Evolutionary conservation across 345 rosid species (phyloP), one percentile per base, ranked within the genome.

Genomic region (Mallotus nudiflorus): DNA sequence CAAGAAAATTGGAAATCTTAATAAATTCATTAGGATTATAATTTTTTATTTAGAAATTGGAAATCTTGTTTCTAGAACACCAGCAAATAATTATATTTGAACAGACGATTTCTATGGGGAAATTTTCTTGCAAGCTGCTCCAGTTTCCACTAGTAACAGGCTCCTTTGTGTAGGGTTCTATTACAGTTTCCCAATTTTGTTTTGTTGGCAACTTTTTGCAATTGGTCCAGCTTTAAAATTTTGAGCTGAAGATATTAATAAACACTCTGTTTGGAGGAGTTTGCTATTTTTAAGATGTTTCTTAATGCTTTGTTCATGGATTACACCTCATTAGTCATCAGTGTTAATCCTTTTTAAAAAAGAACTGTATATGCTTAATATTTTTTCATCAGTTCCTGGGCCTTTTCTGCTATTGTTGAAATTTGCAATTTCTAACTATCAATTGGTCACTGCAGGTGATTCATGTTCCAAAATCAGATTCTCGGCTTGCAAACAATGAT

Each of bases 401-500:
- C 11, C 37, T 57, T 67, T 18, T 49, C 22, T 60, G 33, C 28
- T 19, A 18, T n/a, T 27, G 10, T 5, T 50, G 22, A 33, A 6
- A 22, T 60, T 25, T 61, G 22, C 66, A 46, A 40, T 73, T 29
- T 46, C 61, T 65, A 10, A 35, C 70, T 29, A 60, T 18, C 39
- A 62, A 40, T 42, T 33, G 61, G 58, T 61, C 51, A 71, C n/a
- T 78, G 75, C 87, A 93, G 97, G 93, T 95, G 25, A 85, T 95
- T 65, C 91, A 87, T 75, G 97, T 86, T 64, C 87, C 89, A 2
- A 92, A 95, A 74, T 95, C 97, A 51, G 99, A 95, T 83, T 95
- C 97, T 65, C 93, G 97, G 62, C 90, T 95, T 65, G 96, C 96
- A 65, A 95, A 92, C 83, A 95, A 84, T 70, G 88, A 90, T 77